Evolutionary conservation across 2,329 filamentous ascomycete genomes (phyloP), one percentile per base, ranked within the genome.

Genomic region (Fonsecaea nubica): DNA sequence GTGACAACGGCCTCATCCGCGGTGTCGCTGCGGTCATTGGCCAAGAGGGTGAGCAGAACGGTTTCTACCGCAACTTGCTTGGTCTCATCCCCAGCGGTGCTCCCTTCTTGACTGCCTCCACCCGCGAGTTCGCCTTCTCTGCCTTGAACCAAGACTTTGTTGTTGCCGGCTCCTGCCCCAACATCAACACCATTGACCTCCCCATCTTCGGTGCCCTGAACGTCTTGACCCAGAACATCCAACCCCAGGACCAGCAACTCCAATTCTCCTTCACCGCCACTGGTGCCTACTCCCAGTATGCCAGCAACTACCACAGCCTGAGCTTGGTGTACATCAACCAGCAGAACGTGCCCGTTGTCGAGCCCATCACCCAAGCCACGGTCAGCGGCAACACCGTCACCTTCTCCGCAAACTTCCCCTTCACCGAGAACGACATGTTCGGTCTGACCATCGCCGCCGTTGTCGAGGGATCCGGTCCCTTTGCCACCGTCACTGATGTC

Each of bases 1-100:
- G 83, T 6, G 86, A 89, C 64, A 74, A 77, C 6, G 83, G 76
- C 3, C 79, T 89, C 1, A 85, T 90, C 25, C 85, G 85, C 33
- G 79, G 83, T 25, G 77, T 91, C 58, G 82, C 84, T 1, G 86
- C 88, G 2, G 83, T 90, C 66, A 86, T 91, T 63, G 90, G 88
- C n/a, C 88, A 92, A 73, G 89, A 92, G 80, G 90, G 88, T 65
- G 87, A 91, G 76, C 90, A 92, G 74, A 86, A 89, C 69, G 90
- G 90, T 52, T 91, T 86, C 80, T 92, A 86, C 81, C 87, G 89
- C 58, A 72, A 80, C 32, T 76, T 86, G 25, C 82, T 87, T 54
- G 78, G 82, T 66, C 85, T 87, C 70, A 80, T 86, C 40, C 88
- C 90, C 84, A 1, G 82, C 86, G 58, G 83, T 87, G 42, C 89